Evolutionary conservation across 805 yeast genomes (phyloP), one percentile per base, ranked within the genome.

Genomic region (Starmera dryadoides): DNA sequence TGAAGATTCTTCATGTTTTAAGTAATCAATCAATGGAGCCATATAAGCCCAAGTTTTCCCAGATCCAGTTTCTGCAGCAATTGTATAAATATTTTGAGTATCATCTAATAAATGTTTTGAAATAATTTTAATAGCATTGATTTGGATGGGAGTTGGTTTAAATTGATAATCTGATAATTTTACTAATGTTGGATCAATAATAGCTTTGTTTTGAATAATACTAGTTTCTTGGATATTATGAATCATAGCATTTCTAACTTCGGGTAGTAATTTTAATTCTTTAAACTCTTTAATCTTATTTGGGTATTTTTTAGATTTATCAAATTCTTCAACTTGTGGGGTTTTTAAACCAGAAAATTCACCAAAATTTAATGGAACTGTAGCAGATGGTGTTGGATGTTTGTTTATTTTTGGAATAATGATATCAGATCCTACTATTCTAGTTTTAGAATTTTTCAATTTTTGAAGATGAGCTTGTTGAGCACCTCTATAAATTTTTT

Each of bases 61-160:
- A 0, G 95, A 83, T 0, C 98, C 98, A 0, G 98, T 91, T 57
- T 93, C 98, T 3, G 97, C 96, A 1, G 98, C 97, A 39, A 91
- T 60, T 2, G 93, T 77, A 65, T 77, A 86, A 1, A 81, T 72
- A 47, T 79, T 77, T 36, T 79, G 50, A 42, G 68, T 62, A 7
- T 56, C 58, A 20, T 59, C 60, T 62, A 59, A 59, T 14, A 65
- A 42, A 8, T 47, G 41, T 33, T 55, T 50, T 2, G 64, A 50
- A 18, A 64, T 42, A 21, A 49, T 52, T 40, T 62, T 64, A 32
- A 86, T 74, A 5, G 93, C 81, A 6, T 89, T 81, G 4, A 76
- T 69, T 61, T 91, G 98, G 33, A 91, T 84, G 2, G 93, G 86
- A 0, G 96, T 78, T 10, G 98, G 84, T 33, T 48, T 56, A 9